Base-by-base conservation (phyloP, 106 monocot species). In the Dendrobium chrysotoxum region DNA sequence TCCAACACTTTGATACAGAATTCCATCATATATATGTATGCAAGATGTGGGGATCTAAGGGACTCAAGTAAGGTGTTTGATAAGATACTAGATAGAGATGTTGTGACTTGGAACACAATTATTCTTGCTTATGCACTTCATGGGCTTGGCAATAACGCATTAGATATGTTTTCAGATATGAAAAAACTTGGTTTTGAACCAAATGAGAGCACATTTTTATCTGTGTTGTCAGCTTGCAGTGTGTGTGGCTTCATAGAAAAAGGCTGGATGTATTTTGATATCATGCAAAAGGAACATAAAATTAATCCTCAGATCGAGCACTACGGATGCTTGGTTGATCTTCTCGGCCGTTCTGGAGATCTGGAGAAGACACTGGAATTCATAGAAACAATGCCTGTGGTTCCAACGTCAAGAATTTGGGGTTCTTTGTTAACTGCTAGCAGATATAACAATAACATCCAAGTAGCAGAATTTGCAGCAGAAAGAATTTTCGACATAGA, bases 301-400 rank as follows among this genome's bases (percentile, higher is more conserved):
- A 80, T 96, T 18, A 40, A 61, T 28, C 96, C 91, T 61, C 86
- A 83, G 45, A 85, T 93, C n/a, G 94, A 97, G 76, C 94, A 94
- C 68, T 94, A 97, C 77, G 86, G 88, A 40, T 97, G 94, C 92
- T 92, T 97, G 85, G 84, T 94, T 26, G 97, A 97, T 81, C 82
- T 94, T 47, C 75, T 97, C 7, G 97, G 97, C 35, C 87, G 94
- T 8, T 81, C 50, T 23, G 94, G 94, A 31, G 89, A 94, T 53
- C 87, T 94, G 45, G 68, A 82, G 40, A 26, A 79, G 72, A 86
- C 89, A n/a, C 15, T 85, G 50, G 83, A 80, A 13, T 94, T 97
- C 79, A 94, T 94, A 79, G 89, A 92, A 38, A 81, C 20, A 44
- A 94, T 94, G 87, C 89, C 87, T 0, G 45, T 91, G 18, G 79